Base-by-base conservation (phyloP, 495 filamentous ascomycete species). In the Penicillium angulare region DNA sequence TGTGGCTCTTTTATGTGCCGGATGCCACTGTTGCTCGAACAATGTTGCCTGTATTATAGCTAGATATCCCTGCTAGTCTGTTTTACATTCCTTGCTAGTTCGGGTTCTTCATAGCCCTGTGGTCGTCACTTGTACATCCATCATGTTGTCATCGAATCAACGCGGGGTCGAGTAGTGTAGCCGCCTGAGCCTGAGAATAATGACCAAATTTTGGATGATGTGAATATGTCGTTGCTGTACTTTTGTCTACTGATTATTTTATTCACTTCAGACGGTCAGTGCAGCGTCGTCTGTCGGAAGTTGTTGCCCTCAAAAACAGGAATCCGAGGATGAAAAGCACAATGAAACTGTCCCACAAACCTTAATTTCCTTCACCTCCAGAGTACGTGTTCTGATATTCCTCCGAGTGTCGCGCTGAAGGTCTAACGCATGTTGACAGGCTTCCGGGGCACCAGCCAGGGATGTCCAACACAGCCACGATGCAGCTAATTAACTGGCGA, bases 401-500 rank as follows among this genome's bases (percentile, higher is more conserved):
- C 12, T 38, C 34, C 34, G 34, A 38, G 17, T 38, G 17, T 38
- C 34, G 29, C 29, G 29, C 29, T 32, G 29, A 32, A 32, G 29
- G 29, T 32, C 29, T n/a, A n/a, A n/a, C n/a, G 34, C 34, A 38
- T n/a, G 34, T 15, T 8, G 10, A 38, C n/a, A 15, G 16, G 34
- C 13, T n/a, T n/a, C 12, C 27, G 27, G 13, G 27, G 27, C 2
- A 3, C 34, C 34, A 38, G 34, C n/a, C n/a, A 20, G 10, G 10
- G 17, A 8, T 38, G 17, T 15, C 8, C 17, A 38, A 43, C 10
- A 8, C 24, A 26, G 41, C 41, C 41, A 29, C 41, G 9, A 23
- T 44, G 41, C 41, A 44, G 27, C 27, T 41, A n/a, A 17, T 1
- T 5, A 41, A 41, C 42, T 44, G n/a, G 42, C 42, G 42, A 29